These are phyloP conservation scores for Sistotremastrum suecicum DNA, from an alignment of 768 basidiomycete genomes.

Conservation along the genomic window DNA sequence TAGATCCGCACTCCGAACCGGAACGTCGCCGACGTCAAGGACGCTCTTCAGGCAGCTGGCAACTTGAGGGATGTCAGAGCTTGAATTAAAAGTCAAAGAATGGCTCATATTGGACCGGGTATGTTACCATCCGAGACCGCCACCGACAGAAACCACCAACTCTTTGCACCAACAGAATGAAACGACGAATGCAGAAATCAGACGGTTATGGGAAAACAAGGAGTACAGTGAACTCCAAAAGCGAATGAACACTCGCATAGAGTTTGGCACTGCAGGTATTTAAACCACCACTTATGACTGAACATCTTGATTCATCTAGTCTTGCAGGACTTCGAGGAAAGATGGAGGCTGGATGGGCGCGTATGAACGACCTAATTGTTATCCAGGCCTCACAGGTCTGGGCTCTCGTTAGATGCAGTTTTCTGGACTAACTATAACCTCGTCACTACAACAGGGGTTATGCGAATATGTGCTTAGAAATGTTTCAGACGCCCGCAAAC, in stretches of 20 bases:
- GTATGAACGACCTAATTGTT: slow-evolving; percentile 80
- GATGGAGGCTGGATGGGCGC: slow-evolving; percentile 85
- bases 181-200: slow-evolving; percentile 13
- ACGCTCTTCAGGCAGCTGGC: too few species aligned
- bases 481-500: slow-evolving; percentile 34
- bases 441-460: slow-evolving; percentile 39
- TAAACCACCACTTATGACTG: neutral
- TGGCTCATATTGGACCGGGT: too few species aligned
- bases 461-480: slow-evolving; percentile 52
- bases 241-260: slow-evolving; percentile 38
- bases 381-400: slow-evolving; percentile 70
- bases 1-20: too few species aligned
- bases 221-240: slow-evolving; percentile 9
- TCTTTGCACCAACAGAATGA: slow-evolving; percentile 7
- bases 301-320: neutral
- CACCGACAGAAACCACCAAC: too few species aligned
- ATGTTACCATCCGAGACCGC: too few species aligned
- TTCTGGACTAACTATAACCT: neutral
- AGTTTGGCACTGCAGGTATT: slow-evolving; percentile 79
- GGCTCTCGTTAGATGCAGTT: neutral
- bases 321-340: slow-evolving; percentile 51
- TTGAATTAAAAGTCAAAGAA: too few species aligned
- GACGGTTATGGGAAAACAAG: slow-evolving; percentile 6
- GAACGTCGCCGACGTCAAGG: too few species aligned
- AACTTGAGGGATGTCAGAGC: too few species aligned